Base-by-base conservation (phyloP, 176 grass and related monocot genomes). In the Triticum dicoccoides region DNA sequence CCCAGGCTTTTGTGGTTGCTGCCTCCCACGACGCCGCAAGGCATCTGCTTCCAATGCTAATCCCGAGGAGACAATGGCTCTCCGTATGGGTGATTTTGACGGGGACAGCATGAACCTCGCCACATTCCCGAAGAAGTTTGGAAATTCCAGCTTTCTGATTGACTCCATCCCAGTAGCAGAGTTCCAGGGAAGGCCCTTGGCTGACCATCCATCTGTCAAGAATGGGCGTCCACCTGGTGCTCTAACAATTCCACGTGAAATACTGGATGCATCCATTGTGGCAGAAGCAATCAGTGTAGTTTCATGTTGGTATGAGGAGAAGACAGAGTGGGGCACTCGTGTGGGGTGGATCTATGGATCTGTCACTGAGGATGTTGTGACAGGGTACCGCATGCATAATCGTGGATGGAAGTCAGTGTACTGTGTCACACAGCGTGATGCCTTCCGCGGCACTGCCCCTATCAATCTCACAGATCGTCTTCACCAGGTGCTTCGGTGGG, bases 231-330 rank as follows among this genome's bases (percentile, higher is more conserved):
- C 97, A 33, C 84, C 93, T 5, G 94, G 97, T 45, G 97, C 97
- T 56, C 88, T 96, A 33, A 96, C 97, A 62, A 85, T 98, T 30
- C 94, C 97, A 11, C 84, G 97, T 33, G 94, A 98, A 73, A 87
- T 90, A 66, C 87, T 98, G 6, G 97, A 98, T 80, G 97, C 94
- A 37, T 94, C 93, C 47, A 91, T 94, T 4, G 97, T 96, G 30
- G 97, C 97, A 52, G 97, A 98, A 88, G 97, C 92, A 13, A 94
- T 98, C 85, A 94, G 93, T 75, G 97, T 98, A 59, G 87, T 98
- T 77, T 98, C 97, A 29, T 98, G 97, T 37, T 98, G 97, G 97
- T 98, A 98, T 1, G 97, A 98, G 90, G 96, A 98, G 92, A 98
- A 98, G 85, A 98, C 97, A 1, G 97, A 98, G 69, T 98, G 97